Conservation (phyloP, 768 basidiomycete genomes). For the Xerocomellus dryophilus region DNA sequence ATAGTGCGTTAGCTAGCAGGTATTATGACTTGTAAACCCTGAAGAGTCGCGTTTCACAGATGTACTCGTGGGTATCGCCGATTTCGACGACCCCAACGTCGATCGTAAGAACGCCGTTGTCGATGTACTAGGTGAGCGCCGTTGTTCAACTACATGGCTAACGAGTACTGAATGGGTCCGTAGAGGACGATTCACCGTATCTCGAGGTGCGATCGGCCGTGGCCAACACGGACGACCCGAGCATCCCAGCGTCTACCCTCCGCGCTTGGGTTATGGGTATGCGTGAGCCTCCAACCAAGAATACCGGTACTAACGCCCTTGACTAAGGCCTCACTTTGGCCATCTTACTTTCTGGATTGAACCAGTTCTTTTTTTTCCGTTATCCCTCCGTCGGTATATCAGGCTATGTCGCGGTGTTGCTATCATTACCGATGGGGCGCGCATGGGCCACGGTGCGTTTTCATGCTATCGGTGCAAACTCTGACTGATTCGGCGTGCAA, state of each 20-base stretch:
- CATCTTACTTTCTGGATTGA: slow-evolving; percentile 65
- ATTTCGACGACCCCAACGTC: slow-evolving; percentile 39
- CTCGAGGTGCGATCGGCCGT: slow-evolving; percentile 80
- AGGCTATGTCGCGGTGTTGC: slow-evolving; percentile 63
- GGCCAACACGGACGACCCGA: slow-evolving; percentile 66
- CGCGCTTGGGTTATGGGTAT: slow-evolving; percentile 58
- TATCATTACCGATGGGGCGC: slow-evolving; percentile 68
- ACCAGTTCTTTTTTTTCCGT: slow-evolving; percentile 76
- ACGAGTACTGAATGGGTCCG: slow-evolving; percentile 12
- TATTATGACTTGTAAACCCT: not conserved
- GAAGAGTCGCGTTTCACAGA: not conserved
- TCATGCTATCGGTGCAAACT: not conserved
- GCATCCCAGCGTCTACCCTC: slow-evolving; percentile 57
- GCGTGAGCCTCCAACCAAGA: not conserved
- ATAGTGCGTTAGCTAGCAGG: not conserved
- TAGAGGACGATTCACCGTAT: slow-evolving; percentile 79
- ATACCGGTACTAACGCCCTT: not conserved
- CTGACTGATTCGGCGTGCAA: not conserved
- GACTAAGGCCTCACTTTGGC: slow-evolving; percentile 42
- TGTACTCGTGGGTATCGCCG: not conserved
- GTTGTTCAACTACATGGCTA: too few species aligned
- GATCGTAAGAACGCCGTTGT: slow-evolving; percentile 20
- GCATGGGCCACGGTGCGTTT: slow-evolving; percentile 47
- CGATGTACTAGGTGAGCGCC: slow-evolving; percentile 19
- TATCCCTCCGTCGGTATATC: slow-evolving; percentile 47